Evolutionary conservation across 176 grass and related monocot genomes (phyloP).

Genomic region (Ensete glaucum): DNA sequence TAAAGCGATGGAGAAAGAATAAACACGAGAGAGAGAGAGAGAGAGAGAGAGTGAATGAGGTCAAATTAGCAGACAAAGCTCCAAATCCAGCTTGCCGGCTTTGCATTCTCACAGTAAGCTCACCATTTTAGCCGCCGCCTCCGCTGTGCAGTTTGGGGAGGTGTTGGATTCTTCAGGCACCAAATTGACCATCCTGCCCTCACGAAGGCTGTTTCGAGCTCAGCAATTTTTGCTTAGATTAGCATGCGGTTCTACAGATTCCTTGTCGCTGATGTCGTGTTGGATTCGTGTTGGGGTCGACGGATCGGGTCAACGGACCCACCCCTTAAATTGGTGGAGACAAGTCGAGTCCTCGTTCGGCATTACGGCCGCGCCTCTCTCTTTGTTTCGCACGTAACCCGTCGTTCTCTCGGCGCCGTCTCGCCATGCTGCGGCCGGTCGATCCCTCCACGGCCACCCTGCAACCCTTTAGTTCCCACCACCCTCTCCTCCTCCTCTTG

Average conservation of each 20-base stretch:
- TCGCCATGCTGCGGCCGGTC: not conserved
- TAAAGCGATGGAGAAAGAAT: too few relatives aligned
- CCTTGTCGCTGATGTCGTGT: too few relatives aligned
- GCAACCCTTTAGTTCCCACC: conserved; percentile 3
- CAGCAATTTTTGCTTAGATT: too few relatives aligned
- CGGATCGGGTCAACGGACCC: too few relatives aligned
- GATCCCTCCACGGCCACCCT: too few relatives aligned
- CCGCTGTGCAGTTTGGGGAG: not conserved
- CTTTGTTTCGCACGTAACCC: not conserved
- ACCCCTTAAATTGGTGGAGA: too few relatives aligned
- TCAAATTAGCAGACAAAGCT: conserved; percentile 7
- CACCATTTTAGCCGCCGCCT: not conserved
- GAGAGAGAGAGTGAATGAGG: conserved; percentile 5
- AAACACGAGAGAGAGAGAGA: not conserved
- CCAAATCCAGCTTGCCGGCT: conserved; percentile 15
- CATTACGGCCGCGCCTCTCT: too few relatives aligned
- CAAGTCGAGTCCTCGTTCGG: too few relatives aligned
- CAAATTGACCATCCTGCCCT: not conserved
- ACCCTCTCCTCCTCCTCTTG: conserved; percentile 8
- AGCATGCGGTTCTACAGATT: too few relatives aligned
- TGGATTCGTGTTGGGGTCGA: too few relatives aligned
- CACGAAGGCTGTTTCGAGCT: not conserved
- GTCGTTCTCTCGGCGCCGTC: not conserved
- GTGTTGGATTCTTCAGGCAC: not conserved
- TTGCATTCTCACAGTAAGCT: not conserved